Base-by-base conservation (phyloP, 371 early-diverging fungal genomes). In the Mucor racemosus region DNA sequence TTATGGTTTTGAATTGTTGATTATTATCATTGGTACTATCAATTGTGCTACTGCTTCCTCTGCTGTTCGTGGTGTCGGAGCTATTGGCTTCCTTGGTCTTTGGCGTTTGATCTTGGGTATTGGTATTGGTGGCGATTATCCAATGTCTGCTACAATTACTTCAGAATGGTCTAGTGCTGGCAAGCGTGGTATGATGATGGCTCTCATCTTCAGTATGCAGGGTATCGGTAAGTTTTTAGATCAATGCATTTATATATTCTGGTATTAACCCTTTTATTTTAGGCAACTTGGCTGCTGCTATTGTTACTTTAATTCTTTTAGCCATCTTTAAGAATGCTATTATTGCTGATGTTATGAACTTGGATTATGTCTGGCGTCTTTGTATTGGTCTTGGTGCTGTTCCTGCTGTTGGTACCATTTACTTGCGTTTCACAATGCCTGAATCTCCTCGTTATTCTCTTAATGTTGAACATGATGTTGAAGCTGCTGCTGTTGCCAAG, bases 321-420 rank as follows among this genome's bases (percentile, higher is more conserved):
- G 86, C 89, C n/a, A 82, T 82, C 44, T 91, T 91, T 85, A 90
- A 91, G 79, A 39, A 71, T 54, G 75, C 75, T 33, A 85, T 95
- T 71, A 75, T 77, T 21, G 77, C 68, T 13, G 90, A 93, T 78
- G 77, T 80, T 19, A 78, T 79, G 68, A 83, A 86, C 68, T 76
- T 95, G 68, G 96, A 95, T 76, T 88, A 91, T 60, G 94, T 92
- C 64, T 97, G 97, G 97, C 90, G 97, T 68, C 80, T 94, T 50
- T 75, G 87, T 73, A 85, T 93, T 67, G 92, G 89, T 64, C 83
- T 92, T 58, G 95, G 95, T 61, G 87, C 86, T 66, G 76, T 97
- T n/a, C 97, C 97, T n/a, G 93, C 91, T 33, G 64, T 91, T 19
- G 78, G 85, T 34, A 92, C 95, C 9, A 81, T 97, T 64, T 97